Conservation (phyloP, 768 basidiomycete species). For the Hirschioporus abietinus region DNA sequence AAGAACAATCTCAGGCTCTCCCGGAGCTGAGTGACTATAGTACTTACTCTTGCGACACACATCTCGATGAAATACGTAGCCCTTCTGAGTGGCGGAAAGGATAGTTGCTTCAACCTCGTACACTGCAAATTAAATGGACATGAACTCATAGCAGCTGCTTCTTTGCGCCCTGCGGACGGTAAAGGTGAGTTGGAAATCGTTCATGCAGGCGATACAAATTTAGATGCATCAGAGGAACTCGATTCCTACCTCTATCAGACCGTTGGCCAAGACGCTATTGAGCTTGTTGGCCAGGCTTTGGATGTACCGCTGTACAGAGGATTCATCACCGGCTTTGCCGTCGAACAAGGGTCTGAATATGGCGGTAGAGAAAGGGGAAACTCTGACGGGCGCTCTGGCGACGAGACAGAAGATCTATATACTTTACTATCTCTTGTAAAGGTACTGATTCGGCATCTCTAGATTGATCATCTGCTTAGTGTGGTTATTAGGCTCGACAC, state of each 20-base stretch:
- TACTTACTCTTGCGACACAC: background rate
- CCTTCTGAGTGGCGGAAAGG: conserved; percentile 95
- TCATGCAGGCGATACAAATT: conserved; percentile 13
- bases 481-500: conserved; percentile 49
- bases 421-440: conserved; percentile 68
- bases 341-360: conserved; percentile 83
- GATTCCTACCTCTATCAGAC: conserved; percentile 99
- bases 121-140: conserved; percentile 88
- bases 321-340: conserved; percentile 73
- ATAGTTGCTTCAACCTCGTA: conserved; percentile 91
- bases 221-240: conserved; percentile 76
- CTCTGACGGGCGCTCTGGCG: conserved; percentile 57
- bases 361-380: conserved; percentile 53
- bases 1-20: too few species aligned
- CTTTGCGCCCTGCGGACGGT: conserved; percentile 76
- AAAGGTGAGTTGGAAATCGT: conserved; percentile 56
- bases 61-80: conserved; percentile 83
- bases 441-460: conserved; percentile 36
- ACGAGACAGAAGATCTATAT: conserved; percentile 95
- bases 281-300: conserved; percentile 78
- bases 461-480: conserved; percentile 3
- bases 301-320: conserved; percentile 81
- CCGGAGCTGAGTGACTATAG: too few species aligned
- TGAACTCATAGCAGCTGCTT: conserved; percentile 81
- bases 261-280: conserved; percentile 94